Evolutionary conservation across 306 rosid genomes (phyloP).

Genomic region (Lagenaria siceraria): DNA sequence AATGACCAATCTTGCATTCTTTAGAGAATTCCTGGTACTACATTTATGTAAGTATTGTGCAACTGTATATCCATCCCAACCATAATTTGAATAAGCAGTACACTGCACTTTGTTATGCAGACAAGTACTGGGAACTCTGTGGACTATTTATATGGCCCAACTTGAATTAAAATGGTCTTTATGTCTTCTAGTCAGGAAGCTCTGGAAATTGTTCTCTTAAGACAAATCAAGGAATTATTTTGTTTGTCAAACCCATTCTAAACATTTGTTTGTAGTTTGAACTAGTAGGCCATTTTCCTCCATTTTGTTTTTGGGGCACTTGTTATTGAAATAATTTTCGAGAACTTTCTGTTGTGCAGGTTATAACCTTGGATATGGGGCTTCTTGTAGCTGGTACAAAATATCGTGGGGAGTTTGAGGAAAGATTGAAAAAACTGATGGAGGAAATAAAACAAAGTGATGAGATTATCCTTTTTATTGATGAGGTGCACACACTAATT

Average conservation of each 20-base stretch:
- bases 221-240: background rate
- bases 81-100: background rate
- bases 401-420: constrained; percentile 99
- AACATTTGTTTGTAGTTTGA: background rate
- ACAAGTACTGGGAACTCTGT: background rate
- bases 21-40: background rate
- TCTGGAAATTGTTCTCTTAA: background rate
- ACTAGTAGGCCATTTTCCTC: background rate
- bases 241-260: background rate
- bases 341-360: constrained; percentile 29
- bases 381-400: constrained; percentile 97
- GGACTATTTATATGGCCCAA: background rate
- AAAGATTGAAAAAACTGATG: constrained; percentile 86
- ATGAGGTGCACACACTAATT: constrained; percentile 89
- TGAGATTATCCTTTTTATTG: constrained; percentile 83
- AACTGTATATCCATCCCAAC: background rate
- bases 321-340: background rate
- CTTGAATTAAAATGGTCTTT: background rate
- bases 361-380: constrained; percentile 95
- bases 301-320: background rate
- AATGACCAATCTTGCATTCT: background rate
- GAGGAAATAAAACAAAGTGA: constrained; percentile 97
- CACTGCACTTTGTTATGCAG: background rate
- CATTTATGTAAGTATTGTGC: background rate
- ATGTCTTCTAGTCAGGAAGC: background rate